Evolutionary conservation across 306 rosid genomes (phyloP).

Genomic region (Adenanthera pavonina): DNA sequence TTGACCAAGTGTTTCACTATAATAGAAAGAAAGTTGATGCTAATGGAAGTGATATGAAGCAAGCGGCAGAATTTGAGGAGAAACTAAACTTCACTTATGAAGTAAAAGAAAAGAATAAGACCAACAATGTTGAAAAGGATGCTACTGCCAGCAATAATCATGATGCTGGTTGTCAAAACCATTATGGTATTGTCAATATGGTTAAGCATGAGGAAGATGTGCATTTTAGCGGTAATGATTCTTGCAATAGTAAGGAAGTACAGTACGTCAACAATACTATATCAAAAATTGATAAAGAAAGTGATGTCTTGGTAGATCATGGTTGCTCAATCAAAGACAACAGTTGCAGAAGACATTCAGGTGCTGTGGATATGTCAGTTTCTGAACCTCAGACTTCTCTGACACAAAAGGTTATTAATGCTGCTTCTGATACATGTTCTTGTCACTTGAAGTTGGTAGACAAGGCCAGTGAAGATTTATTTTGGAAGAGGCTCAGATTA

Average conservation of each 20-base stretch:
- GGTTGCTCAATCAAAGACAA: constrained; percentile 51
- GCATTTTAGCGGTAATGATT: constrained; percentile 39
- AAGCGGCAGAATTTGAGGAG: constrained; percentile 53
- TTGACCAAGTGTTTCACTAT: background rate
- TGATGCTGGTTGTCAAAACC: constrained; percentile 54
- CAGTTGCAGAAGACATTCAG: background rate
- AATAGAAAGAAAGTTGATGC: constrained; percentile 51
- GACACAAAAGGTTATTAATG: constrained; percentile 43
- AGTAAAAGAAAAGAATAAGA: constrained; percentile 48
- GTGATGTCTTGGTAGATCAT: constrained; percentile 39
- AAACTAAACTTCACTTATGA: constrained; percentile 38
- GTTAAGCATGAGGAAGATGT: constrained; percentile 52
- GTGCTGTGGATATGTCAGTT: constrained; percentile 39
- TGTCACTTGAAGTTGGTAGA: constrained; percentile 49
- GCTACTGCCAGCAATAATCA: constrained; percentile 40
- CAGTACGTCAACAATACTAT: constrained; percentile 40
- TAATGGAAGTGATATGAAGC: constrained; percentile 48
- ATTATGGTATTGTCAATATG: constrained; percentile 38
- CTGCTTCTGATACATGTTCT: constrained; percentile 46
- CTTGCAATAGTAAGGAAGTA: constrained; percentile 46
- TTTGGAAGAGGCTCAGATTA: constrained; percentile 72
- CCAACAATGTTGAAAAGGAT: constrained; percentile 40
- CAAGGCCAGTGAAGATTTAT: constrained; percentile 76
- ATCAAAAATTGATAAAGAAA: constrained; percentile 48
- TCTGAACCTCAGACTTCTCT: constrained; percentile 44